phyloP scores from a whole-genome alignment of 805 yeast genomes.

The Monosporozyma servazzii region DNA sequence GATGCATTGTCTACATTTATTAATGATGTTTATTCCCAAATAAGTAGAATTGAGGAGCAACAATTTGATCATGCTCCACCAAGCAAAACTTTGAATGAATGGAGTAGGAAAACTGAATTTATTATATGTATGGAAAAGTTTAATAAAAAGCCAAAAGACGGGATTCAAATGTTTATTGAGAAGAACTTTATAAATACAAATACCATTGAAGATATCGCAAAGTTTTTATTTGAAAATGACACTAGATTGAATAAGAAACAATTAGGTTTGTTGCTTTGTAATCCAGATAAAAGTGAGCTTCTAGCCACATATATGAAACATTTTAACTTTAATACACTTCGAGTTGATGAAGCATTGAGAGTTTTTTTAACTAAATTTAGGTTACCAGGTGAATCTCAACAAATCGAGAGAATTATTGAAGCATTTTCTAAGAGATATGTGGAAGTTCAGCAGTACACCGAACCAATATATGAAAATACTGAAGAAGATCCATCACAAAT shows the following conservation, averaged over 20 bases:
- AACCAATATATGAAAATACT: conserved; percentile 7
- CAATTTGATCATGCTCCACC: conserved; percentile 19
- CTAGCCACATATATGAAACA: conserved; percentile 54
- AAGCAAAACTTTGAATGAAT: conserved; percentile 22
- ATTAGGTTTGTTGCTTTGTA: conserved; percentile 78
- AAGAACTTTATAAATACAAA: conserved; percentile 50
- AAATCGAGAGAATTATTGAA: conserved; percentile 87
- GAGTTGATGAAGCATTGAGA: conserved; percentile 92
- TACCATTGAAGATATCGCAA: conserved; percentile 55
- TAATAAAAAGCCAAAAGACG: conserved; percentile 70
- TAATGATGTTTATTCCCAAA: conserved; percentile 46
- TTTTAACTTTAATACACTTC: conserved; percentile 64
- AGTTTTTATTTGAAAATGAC: conserved; percentile 67
- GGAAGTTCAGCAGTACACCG: conserved; percentile 40
- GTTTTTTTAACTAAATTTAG: conserved; percentile 73
- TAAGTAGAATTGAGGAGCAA: conserved; percentile 16
- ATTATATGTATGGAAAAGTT: conserved; percentile 65
- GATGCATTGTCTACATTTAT: conserved; percentile 75
- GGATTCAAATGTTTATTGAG: conserved; percentile 52
- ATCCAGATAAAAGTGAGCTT: conserved; percentile 53
- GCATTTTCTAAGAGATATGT: conserved; percentile 76
- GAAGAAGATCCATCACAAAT: conserved; percentile 36
- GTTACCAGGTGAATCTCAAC: conserved; percentile 95
- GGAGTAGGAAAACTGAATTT: conserved; percentile 57
- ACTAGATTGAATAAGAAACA: conserved; percentile 78